Percentiles rank a stretch among this genome's conserved stretches.
Evolutionary conservation across 495 filamentous ascomycete genomes (phyloP).

Genomic region (Filosporella fistucella): DNA sequence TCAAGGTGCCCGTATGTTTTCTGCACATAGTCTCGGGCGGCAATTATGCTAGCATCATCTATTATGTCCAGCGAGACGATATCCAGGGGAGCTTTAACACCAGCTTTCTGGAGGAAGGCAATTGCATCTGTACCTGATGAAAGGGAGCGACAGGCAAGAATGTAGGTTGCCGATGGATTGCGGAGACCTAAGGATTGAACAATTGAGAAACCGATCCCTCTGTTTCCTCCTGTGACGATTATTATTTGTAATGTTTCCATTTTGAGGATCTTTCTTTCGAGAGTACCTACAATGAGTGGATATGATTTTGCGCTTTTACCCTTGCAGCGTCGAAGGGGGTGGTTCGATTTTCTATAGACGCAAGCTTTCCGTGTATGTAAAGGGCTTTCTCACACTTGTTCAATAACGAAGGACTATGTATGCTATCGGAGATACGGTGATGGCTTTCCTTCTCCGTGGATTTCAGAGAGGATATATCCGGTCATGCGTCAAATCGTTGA

Average conservation of each 20-base stretch:
- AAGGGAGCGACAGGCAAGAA: constrained; percentile 27
- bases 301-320: too few relatives aligned
- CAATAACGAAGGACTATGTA: too few relatives aligned
- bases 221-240: constrained; percentile 34
- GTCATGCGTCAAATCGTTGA: too few relatives aligned
- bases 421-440: too few relatives aligned
- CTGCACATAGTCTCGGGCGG: constrained; percentile 38
- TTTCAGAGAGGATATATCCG: too few relatives aligned
- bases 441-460: too few relatives aligned
- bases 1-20: constrained; percentile 42
- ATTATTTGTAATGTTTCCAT: constrained; percentile 24
- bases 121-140: constrained; percentile 20
- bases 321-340: too few relatives aligned
- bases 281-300: neutral
- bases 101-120: constrained; percentile 15
- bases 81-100: constrained; percentile 22
- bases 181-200: constrained; percentile 25
- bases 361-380: too few relatives aligned
- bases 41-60: constrained; percentile 23
- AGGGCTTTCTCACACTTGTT: too few relatives aligned
- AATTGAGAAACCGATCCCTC: constrained; percentile 32
- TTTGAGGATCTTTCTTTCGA: neutral
- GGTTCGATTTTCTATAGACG: too few relatives aligned
- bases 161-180: constrained; percentile 22
- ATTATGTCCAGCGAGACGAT: constrained; percentile 29